Base-by-base conservation (phyloP, 805 yeast genomes). In the Monosporozyma servazzii region DNA sequence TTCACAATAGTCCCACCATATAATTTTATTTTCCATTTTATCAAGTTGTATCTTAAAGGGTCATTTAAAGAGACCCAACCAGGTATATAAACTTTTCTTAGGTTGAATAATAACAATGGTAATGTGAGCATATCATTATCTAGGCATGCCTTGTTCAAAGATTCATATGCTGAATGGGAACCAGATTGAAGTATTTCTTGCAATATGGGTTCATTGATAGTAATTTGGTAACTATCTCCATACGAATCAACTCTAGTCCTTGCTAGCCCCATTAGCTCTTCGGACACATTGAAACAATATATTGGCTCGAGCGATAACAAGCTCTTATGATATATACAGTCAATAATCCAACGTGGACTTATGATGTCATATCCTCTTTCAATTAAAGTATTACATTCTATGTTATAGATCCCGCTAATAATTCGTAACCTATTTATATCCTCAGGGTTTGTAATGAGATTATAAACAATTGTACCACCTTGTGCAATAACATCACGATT, bases 291-390 rank as follows among this genome's bases (percentile, higher is more conserved):
- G 25, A 77, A 75, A 39, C 83, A 70, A 58, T 87, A 84, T 20
- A 64, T 60, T 0, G 87, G 85, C 56, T 86, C 95, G 6, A 85
- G 56, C 2, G 74, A 75, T 0, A 87, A 64, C 1, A 80, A 45
- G 2, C 58, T 48, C 1, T 55, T 45, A 41, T 50, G 48, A 10
- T 46, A 23, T 3, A 63, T 48, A 57, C 93, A 81, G 56, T 86
- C 90, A 45, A 80, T 71, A 5, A 88, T 63, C 96, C 96, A 91
- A 30, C 68, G 63, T 0, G 95, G 88, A 48, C 67, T 74, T 7
- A 88, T 61, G 0, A 91, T 71, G 58, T 83, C 86, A 57, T 75
- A 78, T 0, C 85, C 85, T 17, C 64, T 52, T n/a, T 69, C 64
- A 10, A 62, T 56, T n/a, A 78, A 53, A 1, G 65, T 64, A 2